Conservation (phyloP, 345 rosid species). For the Iberis pinnata region DNA sequence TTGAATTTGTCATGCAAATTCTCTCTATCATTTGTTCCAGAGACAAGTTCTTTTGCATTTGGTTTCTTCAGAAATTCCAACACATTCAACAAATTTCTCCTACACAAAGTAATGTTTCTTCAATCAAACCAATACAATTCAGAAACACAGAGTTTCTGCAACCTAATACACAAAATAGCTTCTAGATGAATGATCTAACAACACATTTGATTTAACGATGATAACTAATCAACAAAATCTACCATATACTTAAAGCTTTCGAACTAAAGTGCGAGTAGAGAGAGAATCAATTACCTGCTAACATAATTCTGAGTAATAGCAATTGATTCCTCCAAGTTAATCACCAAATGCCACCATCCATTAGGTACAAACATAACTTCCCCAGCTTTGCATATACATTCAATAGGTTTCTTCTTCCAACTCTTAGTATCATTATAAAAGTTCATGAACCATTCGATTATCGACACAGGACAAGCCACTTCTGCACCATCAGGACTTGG, state of each 20-base stretch:
- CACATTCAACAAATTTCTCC: constrained; percentile 83
- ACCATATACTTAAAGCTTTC: too few relatives aligned
- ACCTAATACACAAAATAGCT: too few relatives aligned
- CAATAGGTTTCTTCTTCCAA: constrained; percentile 73
- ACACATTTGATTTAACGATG: too few relatives aligned
- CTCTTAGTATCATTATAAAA: constrained; percentile 70
- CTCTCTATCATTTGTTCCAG: constrained; percentile 77
- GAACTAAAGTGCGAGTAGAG: too few relatives aligned
- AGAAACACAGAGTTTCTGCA: neutral
- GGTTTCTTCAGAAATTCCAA: constrained; percentile 82
- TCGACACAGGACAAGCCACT: constrained; percentile 95
- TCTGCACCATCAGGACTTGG: constrained; percentile 97
- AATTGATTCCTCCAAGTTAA: constrained; percentile 86
- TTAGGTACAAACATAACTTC: constrained; percentile 91
- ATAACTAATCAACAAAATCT: too few relatives aligned
- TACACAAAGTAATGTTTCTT: constrained; percentile 27
- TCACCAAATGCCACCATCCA: constrained; percentile 99
- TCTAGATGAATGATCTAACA: too few relatives aligned
- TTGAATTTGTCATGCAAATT: constrained; percentile 69
- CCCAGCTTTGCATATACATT: constrained; percentile 90
- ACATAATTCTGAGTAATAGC: constrained; percentile 94
- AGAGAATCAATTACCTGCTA: constrained; percentile 96
- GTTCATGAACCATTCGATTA: constrained; percentile 98
- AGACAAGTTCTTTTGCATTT: constrained; percentile 70
- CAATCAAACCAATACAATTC: constrained; percentile 13